These are phyloP conservation scores for Capsella bursapastoris DNA, from an alignment of 345 rosid genomes.

Conservation along the genomic window DNA sequence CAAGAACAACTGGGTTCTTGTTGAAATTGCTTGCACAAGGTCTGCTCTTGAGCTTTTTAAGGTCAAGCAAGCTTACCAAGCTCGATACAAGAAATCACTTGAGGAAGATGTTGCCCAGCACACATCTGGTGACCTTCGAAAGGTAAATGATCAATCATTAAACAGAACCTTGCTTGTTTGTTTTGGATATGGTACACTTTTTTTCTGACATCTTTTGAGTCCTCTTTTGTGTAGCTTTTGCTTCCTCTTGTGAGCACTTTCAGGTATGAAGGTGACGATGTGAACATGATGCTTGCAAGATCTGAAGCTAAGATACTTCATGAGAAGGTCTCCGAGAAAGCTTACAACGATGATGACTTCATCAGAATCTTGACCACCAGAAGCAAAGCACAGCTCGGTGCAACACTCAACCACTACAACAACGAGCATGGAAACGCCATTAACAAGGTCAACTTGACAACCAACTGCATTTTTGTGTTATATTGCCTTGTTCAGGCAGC, in stretches of 20 bases:
- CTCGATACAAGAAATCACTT: constrained; percentile 71
- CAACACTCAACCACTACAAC: constrained; percentile 87
- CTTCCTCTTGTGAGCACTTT: constrained; percentile 80
- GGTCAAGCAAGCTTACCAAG: constrained; percentile 75
- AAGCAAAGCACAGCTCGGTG: constrained; percentile 84
- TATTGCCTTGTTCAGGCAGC: background rate
- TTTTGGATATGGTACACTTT: background rate
- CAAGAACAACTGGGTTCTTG: constrained; percentile 71
- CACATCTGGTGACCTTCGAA: constrained; percentile 67
- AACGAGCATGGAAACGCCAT: constrained; percentile 70
- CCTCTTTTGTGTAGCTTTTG: constrained; percentile 60
- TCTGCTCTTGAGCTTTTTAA: constrained; percentile 57
- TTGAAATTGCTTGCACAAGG: constrained; percentile 86
- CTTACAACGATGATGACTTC: constrained; percentile 76
- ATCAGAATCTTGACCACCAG: constrained; percentile 83
- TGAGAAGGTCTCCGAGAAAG: constrained; percentile 77
- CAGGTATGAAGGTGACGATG: constrained; percentile 89
- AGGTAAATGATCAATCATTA: constrained; percentile 46
- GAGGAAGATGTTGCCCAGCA: constrained; percentile 84
- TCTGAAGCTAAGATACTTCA: constrained; percentile 87
- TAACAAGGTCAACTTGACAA: constrained; percentile 66
- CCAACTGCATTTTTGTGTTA: background rate
- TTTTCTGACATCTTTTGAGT: background rate
- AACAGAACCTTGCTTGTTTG: background rate
- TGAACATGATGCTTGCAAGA: constrained; percentile 75